A percentile compares a stretch with the other conserved stretches of the same genome.
Evolutionary conservation across 305 asterid species (phyloP).

Genomic region (Stenogyne calaminthoides): DNA sequence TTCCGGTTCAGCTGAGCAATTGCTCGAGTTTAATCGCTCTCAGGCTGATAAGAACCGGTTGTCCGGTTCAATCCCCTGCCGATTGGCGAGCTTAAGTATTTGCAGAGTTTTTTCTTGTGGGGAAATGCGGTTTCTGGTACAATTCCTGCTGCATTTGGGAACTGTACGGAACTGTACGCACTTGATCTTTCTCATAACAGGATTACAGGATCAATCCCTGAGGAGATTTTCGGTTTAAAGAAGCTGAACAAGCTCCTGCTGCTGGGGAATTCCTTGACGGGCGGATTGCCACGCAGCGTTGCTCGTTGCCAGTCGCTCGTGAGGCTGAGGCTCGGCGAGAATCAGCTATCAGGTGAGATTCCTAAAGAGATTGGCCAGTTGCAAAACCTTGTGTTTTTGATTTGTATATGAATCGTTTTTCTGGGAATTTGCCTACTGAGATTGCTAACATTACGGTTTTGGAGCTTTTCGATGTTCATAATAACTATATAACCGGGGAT

Average conservation of each 20-base stretch:
- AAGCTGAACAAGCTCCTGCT: slow-evolving; percentile 84
- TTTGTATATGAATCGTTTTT: slow-evolving; percentile 79
- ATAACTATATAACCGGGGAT: slow-evolving; percentile 64
- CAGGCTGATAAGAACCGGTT: slow-evolving; percentile 86
- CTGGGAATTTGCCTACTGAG: slow-evolving; percentile 76
- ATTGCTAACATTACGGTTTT: slow-evolving; percentile 66
- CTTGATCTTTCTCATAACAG: slow-evolving; percentile 82
- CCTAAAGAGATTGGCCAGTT: slow-evolving; percentile 81
- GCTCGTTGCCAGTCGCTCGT: slow-evolving; percentile 81
- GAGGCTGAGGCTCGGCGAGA: slow-evolving; percentile 84
- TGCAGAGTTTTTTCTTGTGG: slow-evolving; percentile 90
- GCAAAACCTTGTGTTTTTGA: slow-evolving; percentile 92
- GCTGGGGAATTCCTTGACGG: slow-evolving; percentile 73
- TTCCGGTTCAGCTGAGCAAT: slow-evolving; percentile 67
- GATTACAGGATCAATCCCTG: slow-evolving; percentile 84
- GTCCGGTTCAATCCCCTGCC: slow-evolving; percentile 70
- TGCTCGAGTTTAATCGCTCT: slow-evolving; percentile 76
- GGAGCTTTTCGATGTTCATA: slow-evolving; percentile 82
- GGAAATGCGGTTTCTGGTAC: slow-evolving; percentile 82
- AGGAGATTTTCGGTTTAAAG: slow-evolving; percentile 66
- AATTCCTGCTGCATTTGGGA: slow-evolving; percentile 72
- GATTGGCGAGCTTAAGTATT: slow-evolving; percentile 62
- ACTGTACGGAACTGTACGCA: slow-evolving; percentile 79
- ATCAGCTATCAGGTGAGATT: slow-evolving; percentile 84
- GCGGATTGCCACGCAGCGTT: slow-evolving; percentile 58